Percentiles rank a stretch among this genome's conserved stretches.
Evolutionary conservation across 768 basidiomycete species (phyloP).

Genomic region (Panaeolus papilionaceus): DNA sequence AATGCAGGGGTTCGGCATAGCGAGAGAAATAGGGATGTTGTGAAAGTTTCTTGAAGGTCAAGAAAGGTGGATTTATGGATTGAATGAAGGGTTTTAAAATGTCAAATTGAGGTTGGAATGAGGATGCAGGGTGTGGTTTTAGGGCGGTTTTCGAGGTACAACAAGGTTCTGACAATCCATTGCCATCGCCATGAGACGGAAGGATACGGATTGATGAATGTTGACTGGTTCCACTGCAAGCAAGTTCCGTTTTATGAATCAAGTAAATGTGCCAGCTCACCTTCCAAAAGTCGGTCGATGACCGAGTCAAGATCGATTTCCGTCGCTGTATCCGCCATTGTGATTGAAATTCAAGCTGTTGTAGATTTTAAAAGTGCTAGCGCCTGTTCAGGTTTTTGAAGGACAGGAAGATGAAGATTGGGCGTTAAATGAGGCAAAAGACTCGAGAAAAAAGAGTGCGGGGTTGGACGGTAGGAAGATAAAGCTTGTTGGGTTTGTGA

Average conservation of each 20-base stretch:
- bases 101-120: background rate
- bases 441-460: conserved; percentile 23
- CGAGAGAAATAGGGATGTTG: conserved; percentile 5
- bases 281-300: conserved; percentile 97
- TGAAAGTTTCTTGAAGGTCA: background rate
- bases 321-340: conserved; percentile 80
- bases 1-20: conserved; percentile 19
- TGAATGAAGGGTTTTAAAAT: background rate
- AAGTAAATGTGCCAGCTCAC: conserved; percentile 49
- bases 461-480: conserved; percentile 22
- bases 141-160: conserved; percentile 3
- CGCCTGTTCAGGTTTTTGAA: conserved; percentile 23
- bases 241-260: conserved; percentile 1
- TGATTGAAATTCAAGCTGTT: conserved; percentile 24
- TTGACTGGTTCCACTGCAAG: conserved; percentile 5
- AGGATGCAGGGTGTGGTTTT: conserved; percentile 2
- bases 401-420: background rate
- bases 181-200: conserved; percentile 5
- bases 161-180: conserved; percentile 6
- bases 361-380: conserved; percentile 14
- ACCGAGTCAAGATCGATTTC: conserved; percentile 99
- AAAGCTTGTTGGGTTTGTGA: background rate
- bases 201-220: conserved; percentile 23
- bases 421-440: conserved; percentile 13
- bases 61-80: background rate